These are phyloP conservation scores for Cerrena zonata DNA, from an alignment of 1,284 basidiomycete species.

Conservation along the genomic window DNA sequence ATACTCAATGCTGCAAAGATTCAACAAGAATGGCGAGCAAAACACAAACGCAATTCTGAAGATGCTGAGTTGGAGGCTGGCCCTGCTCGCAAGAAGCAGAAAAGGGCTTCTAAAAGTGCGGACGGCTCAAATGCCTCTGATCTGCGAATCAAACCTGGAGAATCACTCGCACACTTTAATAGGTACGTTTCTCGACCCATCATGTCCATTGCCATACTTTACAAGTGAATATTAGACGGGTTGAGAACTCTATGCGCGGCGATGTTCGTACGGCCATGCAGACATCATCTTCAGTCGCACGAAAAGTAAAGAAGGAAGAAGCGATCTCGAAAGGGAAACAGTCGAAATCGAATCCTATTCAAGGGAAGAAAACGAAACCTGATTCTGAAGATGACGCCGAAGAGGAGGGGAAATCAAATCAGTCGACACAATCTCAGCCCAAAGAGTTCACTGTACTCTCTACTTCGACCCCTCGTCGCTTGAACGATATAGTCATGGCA, in stretches of 20 bases:
- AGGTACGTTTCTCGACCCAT: constrained; percentile 40
- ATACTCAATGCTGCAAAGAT: constrained; percentile 58
- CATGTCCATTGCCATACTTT: constrained; percentile 1
- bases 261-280: constrained; percentile 57
- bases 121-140: constrained; percentile 18
- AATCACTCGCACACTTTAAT: constrained; percentile 70
- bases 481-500: constrained; percentile 67
- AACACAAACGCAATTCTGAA: constrained; percentile 40
- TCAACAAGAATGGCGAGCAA: constrained; percentile 47
- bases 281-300: constrained; percentile 45
- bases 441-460: constrained; percentile 54
- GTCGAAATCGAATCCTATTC: constrained; percentile 17
- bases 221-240: constrained; percentile 46
- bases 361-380: constrained; percentile 4
- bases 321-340: constrained; percentile 16
- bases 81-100: constrained; percentile 35
- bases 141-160: constrained; percentile 55
- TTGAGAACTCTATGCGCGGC: constrained; percentile 64
- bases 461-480: constrained; percentile 54
- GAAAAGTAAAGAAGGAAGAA: constrained; percentile 42
- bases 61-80: constrained; percentile 18
- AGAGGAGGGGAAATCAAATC: constrained; percentile 1
- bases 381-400: constrained; percentile 12
- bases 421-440: constrained; percentile 16
- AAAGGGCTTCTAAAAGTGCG: constrained; percentile 20